Conservation (phyloP, 2,329 filamentous ascomycete genomes). For the Pyrenochaeta sp. region DNA sequence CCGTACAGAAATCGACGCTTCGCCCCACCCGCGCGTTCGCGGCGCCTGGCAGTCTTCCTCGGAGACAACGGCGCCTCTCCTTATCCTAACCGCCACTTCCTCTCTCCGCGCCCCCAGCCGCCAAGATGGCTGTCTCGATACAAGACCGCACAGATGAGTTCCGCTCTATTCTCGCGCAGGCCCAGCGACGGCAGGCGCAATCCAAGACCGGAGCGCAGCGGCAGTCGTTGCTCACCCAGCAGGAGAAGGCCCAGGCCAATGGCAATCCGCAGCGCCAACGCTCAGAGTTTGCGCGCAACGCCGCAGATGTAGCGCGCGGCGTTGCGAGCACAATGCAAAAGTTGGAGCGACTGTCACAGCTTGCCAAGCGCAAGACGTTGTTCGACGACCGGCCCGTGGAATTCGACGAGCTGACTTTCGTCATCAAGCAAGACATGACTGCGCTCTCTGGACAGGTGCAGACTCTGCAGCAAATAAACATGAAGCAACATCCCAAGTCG, state of each 20-base stretch:
- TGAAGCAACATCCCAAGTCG: conserved; percentile 75
- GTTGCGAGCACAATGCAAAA: conserved; percentile 95
- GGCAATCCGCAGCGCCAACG: conserved; percentile 60
- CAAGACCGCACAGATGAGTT: conserved; percentile 98
- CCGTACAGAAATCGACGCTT: background rate
- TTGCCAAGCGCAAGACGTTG: conserved; percentile 95
- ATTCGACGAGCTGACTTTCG: conserved; percentile 95
- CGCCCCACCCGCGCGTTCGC: conserved; percentile 8
- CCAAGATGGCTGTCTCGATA: conserved; percentile 72
- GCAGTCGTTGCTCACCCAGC: conserved; percentile 78
- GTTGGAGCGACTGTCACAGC: conserved; percentile 88
- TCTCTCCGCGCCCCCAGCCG: conserved; percentile 11
- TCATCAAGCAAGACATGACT: conserved; percentile 97
- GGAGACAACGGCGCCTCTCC: conserved; percentile 11
- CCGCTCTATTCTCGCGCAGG: conserved; percentile 85
- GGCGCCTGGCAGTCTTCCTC: conserved; percentile 11
- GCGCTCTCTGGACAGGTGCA: conserved; percentile 87
- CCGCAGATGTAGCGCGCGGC: conserved; percentile 88
- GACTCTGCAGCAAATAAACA: conserved; percentile 78
- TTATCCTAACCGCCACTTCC: conserved; percentile 9
- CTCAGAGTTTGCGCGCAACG: conserved; percentile 92
- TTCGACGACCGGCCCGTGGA: conserved; percentile 97
- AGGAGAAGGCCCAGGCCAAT: conserved; percentile 69
- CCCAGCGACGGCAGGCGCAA: conserved; percentile 79
- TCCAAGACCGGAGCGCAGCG: conserved; percentile 80